Percentiles rank a stretch among this genome's conserved stretches.
These are phyloP conservation scores for Akanthomyces uredinophilus DNA, from an alignment of 2,329 filamentous ascomycete genomes.

Conservation along the genomic window DNA sequence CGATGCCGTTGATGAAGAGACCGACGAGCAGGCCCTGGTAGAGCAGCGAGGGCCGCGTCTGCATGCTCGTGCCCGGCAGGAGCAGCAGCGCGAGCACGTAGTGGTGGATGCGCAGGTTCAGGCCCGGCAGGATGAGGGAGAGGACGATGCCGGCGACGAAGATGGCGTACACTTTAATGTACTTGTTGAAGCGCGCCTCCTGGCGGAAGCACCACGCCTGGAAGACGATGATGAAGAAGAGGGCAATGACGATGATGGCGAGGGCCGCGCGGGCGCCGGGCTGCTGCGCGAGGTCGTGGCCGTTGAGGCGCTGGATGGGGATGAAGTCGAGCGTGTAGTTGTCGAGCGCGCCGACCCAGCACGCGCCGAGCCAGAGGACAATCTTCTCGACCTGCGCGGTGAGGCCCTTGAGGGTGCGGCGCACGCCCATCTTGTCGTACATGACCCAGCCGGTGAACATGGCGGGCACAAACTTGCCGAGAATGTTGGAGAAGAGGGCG, in stretches of 20 bases:
- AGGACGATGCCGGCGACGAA: constrained; percentile 64
- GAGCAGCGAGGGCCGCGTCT: constrained; percentile 75
- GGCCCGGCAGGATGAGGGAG: constrained; percentile 65
- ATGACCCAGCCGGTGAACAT: constrained; percentile 84
- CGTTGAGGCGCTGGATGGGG: constrained; percentile 85
- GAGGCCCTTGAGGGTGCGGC: constrained; percentile 64
- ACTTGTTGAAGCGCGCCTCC: constrained; percentile 73
- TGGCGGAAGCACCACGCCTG: constrained; percentile 85
- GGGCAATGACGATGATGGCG: constrained; percentile 66
- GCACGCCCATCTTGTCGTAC: constrained; percentile 75
- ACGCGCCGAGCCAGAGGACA: constrained; percentile 80
- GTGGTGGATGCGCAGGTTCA: constrained; percentile 87
- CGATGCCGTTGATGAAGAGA: constrained; percentile 89
- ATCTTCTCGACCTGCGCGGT: constrained; percentile 86
- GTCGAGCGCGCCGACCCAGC: constrained; percentile 86
- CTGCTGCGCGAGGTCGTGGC: constrained; percentile 81
- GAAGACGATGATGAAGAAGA: constrained; percentile 62
- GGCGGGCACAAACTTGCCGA: constrained; percentile 81
- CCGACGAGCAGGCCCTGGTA: constrained; percentile 89
- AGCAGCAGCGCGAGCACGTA: constrained; percentile 86
- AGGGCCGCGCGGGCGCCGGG: constrained; percentile 83
- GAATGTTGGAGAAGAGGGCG: constrained; percentile 67
- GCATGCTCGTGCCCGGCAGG: constrained; percentile 81
- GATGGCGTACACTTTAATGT: constrained; percentile 71
- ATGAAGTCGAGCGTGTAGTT: constrained; percentile 96